Conservation (phyloP, 2,329 filamentous ascomycete species). For the Neofusicoccum laricinum region DNA sequence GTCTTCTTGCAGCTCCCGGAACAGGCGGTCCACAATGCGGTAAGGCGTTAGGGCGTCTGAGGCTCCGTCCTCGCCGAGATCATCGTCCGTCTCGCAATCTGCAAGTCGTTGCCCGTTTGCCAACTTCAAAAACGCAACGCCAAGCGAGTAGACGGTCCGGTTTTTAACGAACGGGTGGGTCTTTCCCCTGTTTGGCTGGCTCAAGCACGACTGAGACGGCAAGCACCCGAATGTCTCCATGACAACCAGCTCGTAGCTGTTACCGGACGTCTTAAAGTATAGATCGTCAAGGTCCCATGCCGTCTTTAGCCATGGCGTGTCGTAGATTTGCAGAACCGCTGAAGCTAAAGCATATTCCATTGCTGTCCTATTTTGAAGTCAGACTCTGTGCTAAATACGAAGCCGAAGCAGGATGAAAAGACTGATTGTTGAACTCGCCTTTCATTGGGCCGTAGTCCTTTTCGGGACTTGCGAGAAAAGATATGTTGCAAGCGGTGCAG, state of each 20-base stretch:
- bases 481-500: not conserved
- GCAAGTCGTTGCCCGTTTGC: constrained; percentile 12
- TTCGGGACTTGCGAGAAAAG: not conserved
- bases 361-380: not conserved
- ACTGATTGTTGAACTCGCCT: not conserved
- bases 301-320: constrained; percentile 18
- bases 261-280: not conserved
- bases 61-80: not conserved
- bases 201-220: not conserved
- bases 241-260: not conserved
- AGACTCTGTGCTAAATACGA: not conserved
- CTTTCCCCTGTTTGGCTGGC: not conserved
- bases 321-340: constrained; percentile 19
- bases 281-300: constrained; percentile 12
- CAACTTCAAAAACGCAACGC: constrained; percentile 20
- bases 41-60: constrained; percentile 13
- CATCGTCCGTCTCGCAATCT: constrained; percentile 7
- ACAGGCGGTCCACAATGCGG: constrained; percentile 4
- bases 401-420: not conserved
- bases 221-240: not conserved
- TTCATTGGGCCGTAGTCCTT: not conserved
- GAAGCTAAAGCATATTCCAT: constrained; percentile 18
- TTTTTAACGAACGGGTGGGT: constrained; percentile 15
- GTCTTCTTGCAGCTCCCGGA: not conserved
- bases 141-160: constrained; percentile 19